Percentiles rank a stretch among this genome's conserved stretches.
Conservation (phyloP, 2,329 filamentous ascomycete genomes). For the Blumeriella jaapii region DNA sequence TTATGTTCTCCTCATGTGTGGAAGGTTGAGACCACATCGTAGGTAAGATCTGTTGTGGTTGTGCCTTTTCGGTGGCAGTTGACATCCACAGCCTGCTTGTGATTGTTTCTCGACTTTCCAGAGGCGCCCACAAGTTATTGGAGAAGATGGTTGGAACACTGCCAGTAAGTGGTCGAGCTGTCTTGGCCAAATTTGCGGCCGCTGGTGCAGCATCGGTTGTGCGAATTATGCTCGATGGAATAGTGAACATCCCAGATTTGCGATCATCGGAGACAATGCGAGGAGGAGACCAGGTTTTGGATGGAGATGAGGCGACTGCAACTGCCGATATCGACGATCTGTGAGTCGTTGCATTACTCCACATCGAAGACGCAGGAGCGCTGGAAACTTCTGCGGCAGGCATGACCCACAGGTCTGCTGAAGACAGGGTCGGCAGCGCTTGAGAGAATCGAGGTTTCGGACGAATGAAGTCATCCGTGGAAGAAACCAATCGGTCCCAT, state of each 20-base stretch:
- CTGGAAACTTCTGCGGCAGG: neutral
- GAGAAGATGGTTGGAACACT: constrained; percentile 12
- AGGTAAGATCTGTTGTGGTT: neutral
- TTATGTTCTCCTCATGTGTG: neutral
- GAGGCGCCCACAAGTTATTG: constrained; percentile 14
- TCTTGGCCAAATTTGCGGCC: constrained; percentile 12
- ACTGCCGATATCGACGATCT: neutral
- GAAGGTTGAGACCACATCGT: constrained; percentile 13
- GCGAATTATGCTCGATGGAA: constrained; percentile 10
- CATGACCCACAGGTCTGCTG: constrained; percentile 13
- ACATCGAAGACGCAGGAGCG: constrained; percentile 7
- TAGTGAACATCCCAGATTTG: constrained; percentile 16
- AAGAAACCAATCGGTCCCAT: constrained; percentile 17
- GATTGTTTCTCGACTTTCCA: neutral
- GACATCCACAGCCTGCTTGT: constrained; percentile 12
- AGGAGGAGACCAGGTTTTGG: constrained; percentile 14
- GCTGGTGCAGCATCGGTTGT: constrained; percentile 16
- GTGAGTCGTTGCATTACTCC: constrained; percentile 3
- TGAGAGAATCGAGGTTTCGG: constrained; percentile 10
- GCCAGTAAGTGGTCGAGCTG: constrained; percentile 8
- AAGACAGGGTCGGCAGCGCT: constrained; percentile 10
- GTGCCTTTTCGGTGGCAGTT: neutral
- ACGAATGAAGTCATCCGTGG: constrained; percentile 10
- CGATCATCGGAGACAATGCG: neutral
- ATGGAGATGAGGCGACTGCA: neutral